Evolutionary conservation across 306 rosid species (phyloP).

Genomic region (Sesbania bispinosa): DNA sequence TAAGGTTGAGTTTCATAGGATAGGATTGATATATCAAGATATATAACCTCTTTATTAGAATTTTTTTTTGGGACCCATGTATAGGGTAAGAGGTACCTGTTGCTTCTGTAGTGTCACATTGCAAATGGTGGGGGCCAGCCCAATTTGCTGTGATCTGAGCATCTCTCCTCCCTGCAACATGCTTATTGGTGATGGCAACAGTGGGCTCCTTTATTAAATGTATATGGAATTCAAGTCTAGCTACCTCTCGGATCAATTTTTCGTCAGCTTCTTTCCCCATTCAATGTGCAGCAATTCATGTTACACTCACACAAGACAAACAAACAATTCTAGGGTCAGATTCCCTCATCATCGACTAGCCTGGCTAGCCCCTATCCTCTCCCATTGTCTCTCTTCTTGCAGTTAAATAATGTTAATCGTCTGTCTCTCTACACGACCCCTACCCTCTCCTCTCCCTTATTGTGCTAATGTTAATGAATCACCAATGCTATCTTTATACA

Average conservation of each 20-base stretch:
- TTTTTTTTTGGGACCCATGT: slow-evolving; percentile 24
- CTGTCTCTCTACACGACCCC: background rate
- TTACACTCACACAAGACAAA: slow-evolving; percentile 53
- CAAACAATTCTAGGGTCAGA: slow-evolving; percentile 34
- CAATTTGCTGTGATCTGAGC: slow-evolving; percentile 14
- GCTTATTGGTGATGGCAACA: background rate
- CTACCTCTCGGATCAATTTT: slow-evolving; percentile 26
- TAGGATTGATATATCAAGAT: too few species aligned
- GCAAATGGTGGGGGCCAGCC: slow-evolving; percentile 32
- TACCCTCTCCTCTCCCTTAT: too few species aligned
- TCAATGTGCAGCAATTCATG: slow-evolving; percentile 33
- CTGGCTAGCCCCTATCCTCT: too few species aligned
- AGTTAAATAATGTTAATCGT: background rate
- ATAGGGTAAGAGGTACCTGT: too few species aligned
- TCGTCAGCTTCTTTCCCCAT: slow-evolving; percentile 41
- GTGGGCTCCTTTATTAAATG: slow-evolving; percentile 28
- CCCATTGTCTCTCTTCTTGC: background rate
- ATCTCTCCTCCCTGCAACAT: slow-evolving; percentile 1
- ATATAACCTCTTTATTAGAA: too few species aligned
- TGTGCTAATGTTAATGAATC: too few species aligned
- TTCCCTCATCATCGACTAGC: background rate
- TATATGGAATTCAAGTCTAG: background rate
- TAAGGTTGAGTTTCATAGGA: too few species aligned
- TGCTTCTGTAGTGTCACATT: background rate
- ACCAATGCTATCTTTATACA: too few species aligned